phyloP scores from a whole-genome alignment of 2,329 filamentous ascomycete genomes.

The Colletotrichum siamense region DNA sequence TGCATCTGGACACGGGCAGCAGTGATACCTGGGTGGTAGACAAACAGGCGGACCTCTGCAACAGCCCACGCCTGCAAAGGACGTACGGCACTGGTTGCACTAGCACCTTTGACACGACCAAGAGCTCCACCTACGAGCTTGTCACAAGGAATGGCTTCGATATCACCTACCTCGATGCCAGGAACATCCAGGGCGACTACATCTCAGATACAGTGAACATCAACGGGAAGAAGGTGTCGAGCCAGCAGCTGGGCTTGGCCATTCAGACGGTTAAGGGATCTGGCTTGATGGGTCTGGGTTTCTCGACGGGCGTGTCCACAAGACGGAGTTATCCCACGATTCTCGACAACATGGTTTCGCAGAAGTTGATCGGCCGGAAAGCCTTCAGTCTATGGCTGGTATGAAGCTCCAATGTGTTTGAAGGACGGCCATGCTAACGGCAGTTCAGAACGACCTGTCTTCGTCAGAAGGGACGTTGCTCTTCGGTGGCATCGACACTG shows the following conservation, averaged over 20 bases:
- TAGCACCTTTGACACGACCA: constrained; percentile 42
- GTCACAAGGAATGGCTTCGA: constrained; percentile 52
- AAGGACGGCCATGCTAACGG: constrained; percentile 28
- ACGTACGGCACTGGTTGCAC: constrained; percentile 1
- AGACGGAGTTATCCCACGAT: constrained; percentile 58
- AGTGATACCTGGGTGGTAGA: constrained; percentile 67
- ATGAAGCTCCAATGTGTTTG: neutral
- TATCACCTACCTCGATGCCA: constrained; percentile 66
- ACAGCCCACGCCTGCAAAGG: neutral
- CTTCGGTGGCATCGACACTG: constrained; percentile 77
- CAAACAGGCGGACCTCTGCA: constrained; percentile 16
- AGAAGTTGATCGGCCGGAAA: constrained; percentile 65
- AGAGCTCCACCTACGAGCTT: constrained; percentile 54
- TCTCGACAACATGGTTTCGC: constrained; percentile 66
- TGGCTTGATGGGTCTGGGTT: constrained; percentile 66
- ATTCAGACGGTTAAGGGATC: constrained; percentile 51
- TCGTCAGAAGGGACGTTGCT: constrained; percentile 70
- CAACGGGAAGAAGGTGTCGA: constrained; percentile 49
- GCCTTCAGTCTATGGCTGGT: constrained; percentile 73
- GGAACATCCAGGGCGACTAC: constrained; percentile 61
- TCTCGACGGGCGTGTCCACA: constrained; percentile 55
- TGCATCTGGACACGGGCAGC: constrained; percentile 73
- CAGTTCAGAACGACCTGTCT: constrained; percentile 42
- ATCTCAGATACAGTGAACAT: constrained; percentile 62
- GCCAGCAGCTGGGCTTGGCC: constrained; percentile 63